A percentile compares a stretch with the other conserved stretches of the same genome.
Evolutionary conservation across 176 grass and related monocot species (phyloP).

Genomic region (Secale cereale): DNA sequence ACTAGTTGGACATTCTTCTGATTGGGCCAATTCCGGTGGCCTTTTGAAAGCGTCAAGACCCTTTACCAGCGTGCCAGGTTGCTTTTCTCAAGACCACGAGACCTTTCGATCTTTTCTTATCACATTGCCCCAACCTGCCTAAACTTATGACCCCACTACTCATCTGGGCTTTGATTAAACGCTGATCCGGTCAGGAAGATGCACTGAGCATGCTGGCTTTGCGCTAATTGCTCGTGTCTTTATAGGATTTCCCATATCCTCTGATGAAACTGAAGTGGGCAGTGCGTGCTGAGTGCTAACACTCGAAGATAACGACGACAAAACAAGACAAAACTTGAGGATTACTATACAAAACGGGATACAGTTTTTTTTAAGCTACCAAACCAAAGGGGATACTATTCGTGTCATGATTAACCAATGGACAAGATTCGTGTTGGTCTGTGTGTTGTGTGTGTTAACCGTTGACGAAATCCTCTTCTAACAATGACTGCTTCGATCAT

Average conservation of each 20-base stretch:
- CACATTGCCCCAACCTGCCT: neutral
- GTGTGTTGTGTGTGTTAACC: neutral
- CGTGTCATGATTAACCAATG: neutral
- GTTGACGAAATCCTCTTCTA: conserved; percentile 23
- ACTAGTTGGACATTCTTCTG: neutral
- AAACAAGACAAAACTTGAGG: neutral
- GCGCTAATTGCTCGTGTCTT: conserved; percentile 13
- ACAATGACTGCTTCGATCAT: conserved; percentile 38
- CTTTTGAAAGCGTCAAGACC: conserved; percentile 31
- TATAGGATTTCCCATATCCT: conserved; percentile 19
- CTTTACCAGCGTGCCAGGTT: conserved; percentile 37
- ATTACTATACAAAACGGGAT: neutral
- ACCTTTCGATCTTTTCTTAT: conserved; percentile 17
- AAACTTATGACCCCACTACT: conserved; percentile 27
- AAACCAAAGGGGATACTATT: neutral
- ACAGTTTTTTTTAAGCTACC: neutral
- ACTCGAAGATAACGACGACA: neutral
- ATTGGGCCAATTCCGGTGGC: neutral
- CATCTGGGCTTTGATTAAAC: conserved; percentile 24
- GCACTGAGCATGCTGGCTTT: neutral
- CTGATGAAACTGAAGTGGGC: neutral
- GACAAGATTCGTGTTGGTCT: neutral
- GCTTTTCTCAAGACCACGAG: neutral
- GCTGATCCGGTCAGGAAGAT: neutral
- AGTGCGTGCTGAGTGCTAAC: neutral